Percentiles rank a stretch among this genome's conserved stretches.
Conservation (phyloP, 73 alveolate genomes). For the Strombidium stylifer region DNA sequence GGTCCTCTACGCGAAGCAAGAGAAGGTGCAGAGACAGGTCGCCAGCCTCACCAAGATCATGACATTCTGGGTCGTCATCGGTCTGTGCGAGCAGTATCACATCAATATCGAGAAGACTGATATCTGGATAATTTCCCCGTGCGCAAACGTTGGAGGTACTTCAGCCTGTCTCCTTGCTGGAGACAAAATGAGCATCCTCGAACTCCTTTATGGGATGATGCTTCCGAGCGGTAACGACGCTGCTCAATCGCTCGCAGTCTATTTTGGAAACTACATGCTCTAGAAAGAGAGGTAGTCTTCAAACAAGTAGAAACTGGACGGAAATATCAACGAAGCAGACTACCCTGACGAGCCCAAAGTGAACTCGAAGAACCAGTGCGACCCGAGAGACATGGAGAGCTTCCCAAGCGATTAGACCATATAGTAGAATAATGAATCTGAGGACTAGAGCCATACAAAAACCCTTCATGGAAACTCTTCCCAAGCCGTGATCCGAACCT, state of each 20-base stretch:
- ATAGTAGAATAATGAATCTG: too few species aligned
- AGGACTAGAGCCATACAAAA: too few species aligned
- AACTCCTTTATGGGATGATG: slow-evolving; percentile 76
- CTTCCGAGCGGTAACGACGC: slow-evolving; percentile 88
- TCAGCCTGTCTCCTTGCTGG: slow-evolving; percentile 58
- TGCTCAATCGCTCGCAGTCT: slow-evolving; percentile 70
- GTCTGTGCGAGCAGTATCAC: slow-evolving; percentile 40
- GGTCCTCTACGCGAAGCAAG: slow-evolving; percentile 59
- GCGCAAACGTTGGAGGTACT: slow-evolving; percentile 60
- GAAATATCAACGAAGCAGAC: too few species aligned
- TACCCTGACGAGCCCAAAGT: too few species aligned
- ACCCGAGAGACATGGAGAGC: too few species aligned
- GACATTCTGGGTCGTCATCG: slow-evolving; percentile 63
- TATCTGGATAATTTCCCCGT: slow-evolving; percentile 31
- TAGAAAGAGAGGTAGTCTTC: too few species aligned
- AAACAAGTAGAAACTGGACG: too few species aligned
- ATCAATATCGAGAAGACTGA: slow-evolving; percentile 29
- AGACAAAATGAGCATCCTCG: slow-evolving; percentile 59
- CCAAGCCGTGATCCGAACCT: too few species aligned
- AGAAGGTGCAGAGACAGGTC: slow-evolving; percentile 55
- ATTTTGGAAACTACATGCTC: too few species aligned
- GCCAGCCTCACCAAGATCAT: slow-evolving; percentile 81
- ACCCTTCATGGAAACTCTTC: too few species aligned
- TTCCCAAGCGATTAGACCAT: too few species aligned
- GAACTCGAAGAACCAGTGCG: too few species aligned